Evolutionary conservation across 2,329 filamentous ascomycete species (phyloP).

Genomic region (Fusarium praegraminearum): DNA sequence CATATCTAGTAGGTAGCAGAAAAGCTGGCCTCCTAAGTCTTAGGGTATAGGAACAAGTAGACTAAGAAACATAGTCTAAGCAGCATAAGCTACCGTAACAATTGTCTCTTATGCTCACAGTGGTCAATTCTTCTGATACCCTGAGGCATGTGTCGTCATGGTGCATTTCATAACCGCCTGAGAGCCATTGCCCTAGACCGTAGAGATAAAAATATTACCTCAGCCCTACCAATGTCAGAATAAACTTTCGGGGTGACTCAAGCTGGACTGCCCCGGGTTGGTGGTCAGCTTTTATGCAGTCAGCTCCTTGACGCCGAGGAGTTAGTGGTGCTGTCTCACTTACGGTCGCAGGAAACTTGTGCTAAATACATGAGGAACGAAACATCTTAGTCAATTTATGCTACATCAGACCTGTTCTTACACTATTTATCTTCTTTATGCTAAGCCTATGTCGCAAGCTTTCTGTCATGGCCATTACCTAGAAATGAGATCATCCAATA

Average conservation of each 20-base stretch:
- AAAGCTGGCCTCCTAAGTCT: too few species aligned
- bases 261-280: neutral
- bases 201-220: neutral
- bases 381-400: neutral
- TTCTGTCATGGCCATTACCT: neutral
- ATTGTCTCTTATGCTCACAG: too few species aligned
- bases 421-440: neutral
- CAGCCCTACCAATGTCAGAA: slow-evolving; percentile 2
- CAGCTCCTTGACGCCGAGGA: slow-evolving; percentile 9
- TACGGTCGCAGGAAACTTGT: neutral
- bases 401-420: accelerated
- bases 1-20: neutral
- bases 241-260: neutral
- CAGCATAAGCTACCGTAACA: too few species aligned
- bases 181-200: neutral
- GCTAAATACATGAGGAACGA: neutral
- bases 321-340: neutral
- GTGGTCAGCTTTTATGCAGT: slow-evolving; percentile 13
- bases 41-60: too few species aligned
- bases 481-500: neutral
- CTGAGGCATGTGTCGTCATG: too few species aligned
- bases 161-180: neutral
- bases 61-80: too few species aligned
- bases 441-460: accelerated
- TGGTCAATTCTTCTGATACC: too few species aligned